These are phyloP conservation scores for Diaporthe velutina DNA, from an alignment of 2,329 filamentous ascomycete genomes.

Conservation along the genomic window DNA sequence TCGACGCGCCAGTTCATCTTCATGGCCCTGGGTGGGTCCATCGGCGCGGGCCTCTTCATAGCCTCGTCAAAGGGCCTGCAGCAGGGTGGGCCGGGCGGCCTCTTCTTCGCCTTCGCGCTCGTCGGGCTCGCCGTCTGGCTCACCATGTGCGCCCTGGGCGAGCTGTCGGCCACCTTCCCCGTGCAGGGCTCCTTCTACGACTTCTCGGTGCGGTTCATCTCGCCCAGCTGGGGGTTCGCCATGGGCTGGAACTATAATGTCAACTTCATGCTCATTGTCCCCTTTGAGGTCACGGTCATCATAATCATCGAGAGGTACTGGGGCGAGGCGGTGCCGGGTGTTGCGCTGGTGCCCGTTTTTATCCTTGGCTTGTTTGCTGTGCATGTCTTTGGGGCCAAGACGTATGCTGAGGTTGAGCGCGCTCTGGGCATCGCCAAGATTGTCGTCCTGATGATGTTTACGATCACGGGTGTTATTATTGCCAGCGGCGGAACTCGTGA, in stretches of 20 bases:
- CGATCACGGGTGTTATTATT: conserved; percentile 67
- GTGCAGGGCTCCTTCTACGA: conserved; percentile 55
- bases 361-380: conserved; percentile 56
- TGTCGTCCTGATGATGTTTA: conserved; percentile 66
- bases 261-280: conserved; percentile 52
- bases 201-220: conserved; percentile 53
- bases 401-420: conserved; percentile 64
- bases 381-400: conserved; percentile 56
- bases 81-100: conserved; percentile 48
- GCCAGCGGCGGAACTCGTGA: conserved; percentile 56
- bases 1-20: conserved; percentile 51
- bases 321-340: conserved; percentile 44
- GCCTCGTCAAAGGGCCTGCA: conserved; percentile 49
- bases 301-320: conserved; percentile 49
- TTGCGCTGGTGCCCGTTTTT: conserved; percentile 53
- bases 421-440: conserved; percentile 65
- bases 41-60: conserved; percentile 53
- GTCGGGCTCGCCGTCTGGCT: conserved; percentile 50
- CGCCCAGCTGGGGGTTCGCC: conserved; percentile 53
- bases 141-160: conserved; percentile 47
- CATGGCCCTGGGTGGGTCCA: conserved; percentile 52
- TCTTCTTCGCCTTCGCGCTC: conserved; percentile 50
- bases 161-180: conserved; percentile 50
- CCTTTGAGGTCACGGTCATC: conserved; percentile 54
- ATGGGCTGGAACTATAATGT: conserved; percentile 57